Evolutionary conservation across 768 basidiomycete species (phyloP), one percentile per base, ranked within the genome.

Genomic region (Phlebiopsis flavidoalba): DNA sequence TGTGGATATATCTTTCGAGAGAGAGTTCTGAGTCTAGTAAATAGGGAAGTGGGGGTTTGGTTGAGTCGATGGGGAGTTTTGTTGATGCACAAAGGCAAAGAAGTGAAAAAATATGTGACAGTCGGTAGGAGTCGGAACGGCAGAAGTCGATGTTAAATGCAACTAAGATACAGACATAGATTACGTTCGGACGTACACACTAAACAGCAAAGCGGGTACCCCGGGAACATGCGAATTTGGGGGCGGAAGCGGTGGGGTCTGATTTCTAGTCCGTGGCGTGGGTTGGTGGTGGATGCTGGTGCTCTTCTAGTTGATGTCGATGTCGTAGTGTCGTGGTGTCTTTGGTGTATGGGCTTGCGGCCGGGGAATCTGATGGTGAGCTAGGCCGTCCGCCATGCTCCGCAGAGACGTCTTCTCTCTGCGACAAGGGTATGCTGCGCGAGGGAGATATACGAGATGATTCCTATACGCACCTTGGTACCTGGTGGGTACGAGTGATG

Each of bases 371-470:
- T 82, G 67, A 89, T 70, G 19, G 77, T 78, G 50, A 89, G 79
- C 54, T n/a, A 89, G 70, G 37, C 87, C 87, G 67, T 86, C 81
- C 64, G 80, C 78, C 75, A 89, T 79, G 56, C 75, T 73, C n/a
- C 35, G 80, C 83, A 31, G 75, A 69, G 56, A 88, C 69, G 65
- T 88, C 82, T 67, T 80, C 76, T 66, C 77, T 73, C 86, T 86
- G 65, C 62, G 59, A 48, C 37, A 65, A 61, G 63, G 53, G 58
- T 48, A 64, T 60, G 57, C 65, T 60, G 63, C 68, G 60, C 61
- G 55, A 63, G n/a, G 53, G 51, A 60, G 49, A 36, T 65, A 60
- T 59, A 51, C 49, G 64, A 64, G 58, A 60, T 56, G 55, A 65
- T 8, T n/a, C n/a, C n/a, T n/a, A n/a, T 35, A 69, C 77, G 72